A percentile compares a stretch with the other conserved stretches of the same genome.
Conservation (phyloP, 208 protist genomes). For the Crithidia thermophila region DNA sequence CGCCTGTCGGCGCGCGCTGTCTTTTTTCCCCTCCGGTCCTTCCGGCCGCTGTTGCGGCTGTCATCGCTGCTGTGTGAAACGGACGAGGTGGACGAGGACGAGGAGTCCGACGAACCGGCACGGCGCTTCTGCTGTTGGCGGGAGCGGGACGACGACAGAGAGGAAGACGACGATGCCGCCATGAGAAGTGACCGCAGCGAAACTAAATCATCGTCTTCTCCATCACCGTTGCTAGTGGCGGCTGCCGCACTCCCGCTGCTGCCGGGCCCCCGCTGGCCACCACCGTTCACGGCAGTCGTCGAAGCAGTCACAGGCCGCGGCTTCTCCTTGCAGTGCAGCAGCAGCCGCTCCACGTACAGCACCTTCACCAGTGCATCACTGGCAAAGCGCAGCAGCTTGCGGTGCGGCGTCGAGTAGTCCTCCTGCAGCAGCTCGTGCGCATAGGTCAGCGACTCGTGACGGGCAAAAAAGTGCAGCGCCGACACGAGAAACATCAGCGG, state of each 20-base stretch:
- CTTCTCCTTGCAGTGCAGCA: conserved; percentile 37
- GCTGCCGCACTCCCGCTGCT: no score
- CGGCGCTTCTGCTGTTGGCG: background rate
- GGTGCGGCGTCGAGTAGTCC: conserved; percentile 26
- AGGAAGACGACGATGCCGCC: conserved; percentile 25
- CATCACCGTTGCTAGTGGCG: background rate
- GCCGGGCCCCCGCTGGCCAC: background rate
- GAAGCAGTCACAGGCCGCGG: background rate
- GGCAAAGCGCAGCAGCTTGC: conserved; percentile 61
- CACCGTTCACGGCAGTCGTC: background rate
- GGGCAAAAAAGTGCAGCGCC: conserved; percentile 43
- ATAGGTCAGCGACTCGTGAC: conserved; percentile 35
- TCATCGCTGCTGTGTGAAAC: background rate
- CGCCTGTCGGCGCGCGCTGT: background rate
- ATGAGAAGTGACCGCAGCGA: conserved; percentile 27
- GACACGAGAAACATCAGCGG: conserved; percentile 68
- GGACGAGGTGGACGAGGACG: background rate
- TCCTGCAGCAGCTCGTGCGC: conserved; percentile 59
- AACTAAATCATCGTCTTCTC: conserved; percentile 1
- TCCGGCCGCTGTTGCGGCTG: background rate
- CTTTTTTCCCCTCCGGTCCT: no score
- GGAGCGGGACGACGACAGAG: background rate
- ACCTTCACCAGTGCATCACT: conserved; percentile 69
- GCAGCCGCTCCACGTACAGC: conserved; percentile 57
- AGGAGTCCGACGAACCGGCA: no score